Percentiles rank a stretch among this genome's conserved stretches.
Conservation (phyloP, 1,284 basidiomycete species). For the Coriolopsis trogii region DNA sequence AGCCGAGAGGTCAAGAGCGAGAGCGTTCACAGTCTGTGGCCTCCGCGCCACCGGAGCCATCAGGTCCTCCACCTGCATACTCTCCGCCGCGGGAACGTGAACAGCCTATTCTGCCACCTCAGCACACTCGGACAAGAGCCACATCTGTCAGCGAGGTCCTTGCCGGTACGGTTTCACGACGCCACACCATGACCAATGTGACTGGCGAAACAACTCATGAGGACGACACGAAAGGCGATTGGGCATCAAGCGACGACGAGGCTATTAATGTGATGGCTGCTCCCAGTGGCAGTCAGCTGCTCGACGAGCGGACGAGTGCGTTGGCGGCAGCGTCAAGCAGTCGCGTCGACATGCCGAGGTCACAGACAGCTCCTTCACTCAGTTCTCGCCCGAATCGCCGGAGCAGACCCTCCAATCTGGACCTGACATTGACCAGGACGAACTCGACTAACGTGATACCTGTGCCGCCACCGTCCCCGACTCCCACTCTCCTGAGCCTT, state of each 20-base stretch:
- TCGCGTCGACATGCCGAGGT: slow-evolving; percentile 33
- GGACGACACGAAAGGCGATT: slow-evolving; percentile 62
- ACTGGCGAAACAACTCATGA: slow-evolving; percentile 37
- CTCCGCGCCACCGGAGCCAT: slow-evolving; percentile 38
- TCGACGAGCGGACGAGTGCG: slow-evolving; percentile 81
- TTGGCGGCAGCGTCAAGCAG: slow-evolving; percentile 37
- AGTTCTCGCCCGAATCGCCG: slow-evolving; percentile 42
- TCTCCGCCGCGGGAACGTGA: slow-evolving; percentile 29
- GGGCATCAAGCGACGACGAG: slow-evolving; percentile 79
- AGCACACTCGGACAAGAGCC: slow-evolving; percentile 45
- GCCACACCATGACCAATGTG: slow-evolving; percentile 30
- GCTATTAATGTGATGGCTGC: slow-evolving; percentile 80
- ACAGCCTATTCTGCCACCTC: slow-evolving; percentile 34
- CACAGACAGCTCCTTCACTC: slow-evolving; percentile 30
- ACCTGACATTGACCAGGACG: slow-evolving; percentile 51
- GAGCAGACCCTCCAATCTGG: slow-evolving; percentile 64
- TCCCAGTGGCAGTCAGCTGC: slow-evolving; percentile 73
- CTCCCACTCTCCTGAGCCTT: slow-evolving; percentile 63
- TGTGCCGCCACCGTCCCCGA: slow-evolving; percentile 56
- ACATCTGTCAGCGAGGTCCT: slow-evolving; percentile 66
- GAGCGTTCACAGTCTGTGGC: too few species aligned
- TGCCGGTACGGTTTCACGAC: slow-evolving; percentile 41
- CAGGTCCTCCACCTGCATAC: slow-evolving; percentile 62
- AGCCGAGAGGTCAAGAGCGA: too few species aligned
- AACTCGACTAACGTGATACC: slow-evolving; percentile 42